Evolutionary conservation across 208 protist species (phyloP).

Genomic region (Leptomonas seymouri): DNA sequence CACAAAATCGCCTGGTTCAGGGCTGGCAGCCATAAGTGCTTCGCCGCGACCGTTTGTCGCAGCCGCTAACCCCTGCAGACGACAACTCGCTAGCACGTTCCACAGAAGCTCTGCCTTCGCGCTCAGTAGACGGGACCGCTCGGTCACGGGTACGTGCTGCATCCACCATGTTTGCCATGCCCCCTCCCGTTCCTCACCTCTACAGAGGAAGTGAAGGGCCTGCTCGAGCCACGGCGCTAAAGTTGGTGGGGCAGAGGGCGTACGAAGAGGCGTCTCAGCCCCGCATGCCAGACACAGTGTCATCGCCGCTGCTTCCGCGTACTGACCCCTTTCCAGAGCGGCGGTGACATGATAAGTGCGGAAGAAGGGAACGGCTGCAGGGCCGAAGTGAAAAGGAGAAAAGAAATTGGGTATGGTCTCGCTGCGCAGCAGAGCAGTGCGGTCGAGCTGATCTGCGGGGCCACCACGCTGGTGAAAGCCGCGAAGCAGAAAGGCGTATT

Average conservation of each 20-base stretch:
- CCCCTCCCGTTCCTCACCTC: conserved; percentile 60
- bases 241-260: background rate
- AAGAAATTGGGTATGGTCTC: conserved; percentile 76
- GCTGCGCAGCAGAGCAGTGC: conserved; percentile 28
- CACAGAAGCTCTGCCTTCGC: conserved; percentile 59
- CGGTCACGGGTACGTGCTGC: conserved; percentile 34
- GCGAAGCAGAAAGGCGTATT: conserved; percentile 75
- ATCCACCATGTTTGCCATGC: conserved; percentile 53
- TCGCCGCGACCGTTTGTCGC: conserved; percentile 26
- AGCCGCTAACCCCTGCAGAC: conserved; percentile 39
- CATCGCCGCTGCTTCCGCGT: conserved; percentile 71
- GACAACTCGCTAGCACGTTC: conserved; percentile 79
- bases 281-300: conserved; percentile 33
- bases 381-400: conserved; percentile 66
- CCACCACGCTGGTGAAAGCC: conserved; percentile 44
- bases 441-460: conserved; percentile 38
- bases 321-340: conserved; percentile 45
- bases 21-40: conserved; percentile 22
- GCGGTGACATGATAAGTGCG: conserved; percentile 66
- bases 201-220: conserved; percentile 37
- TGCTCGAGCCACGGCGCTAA: conserved; percentile 14
- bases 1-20: conserved; percentile 72
- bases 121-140: conserved; percentile 32
- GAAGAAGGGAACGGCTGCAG: conserved; percentile 41
- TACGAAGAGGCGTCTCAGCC: background rate